Percentiles rank a stretch among this genome's conserved stretches.
phyloP scores from a whole-genome alignment of 177 flowering plant genomes.

The Tripterygium wilfordii region DNA sequence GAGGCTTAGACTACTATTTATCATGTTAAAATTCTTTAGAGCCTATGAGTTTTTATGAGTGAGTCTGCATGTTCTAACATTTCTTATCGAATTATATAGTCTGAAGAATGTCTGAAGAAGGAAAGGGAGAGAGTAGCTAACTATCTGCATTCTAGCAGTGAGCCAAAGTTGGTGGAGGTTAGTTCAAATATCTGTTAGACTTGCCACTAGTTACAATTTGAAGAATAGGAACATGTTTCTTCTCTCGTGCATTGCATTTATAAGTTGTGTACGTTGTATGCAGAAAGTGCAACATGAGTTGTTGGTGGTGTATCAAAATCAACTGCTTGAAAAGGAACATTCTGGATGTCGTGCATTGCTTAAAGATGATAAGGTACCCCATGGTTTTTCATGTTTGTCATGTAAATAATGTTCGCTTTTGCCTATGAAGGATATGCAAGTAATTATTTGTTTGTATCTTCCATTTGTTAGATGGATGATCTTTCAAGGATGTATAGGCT shows the following conservation, averaged over 20 bases:
- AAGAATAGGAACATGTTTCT: no score
- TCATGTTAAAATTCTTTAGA: neutral
- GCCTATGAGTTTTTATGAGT: no score
- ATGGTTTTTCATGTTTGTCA: neutral
- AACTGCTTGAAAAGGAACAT: slow-evolving; percentile 50
- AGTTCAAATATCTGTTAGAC: slow-evolving; percentile 1
- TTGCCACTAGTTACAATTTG: neutral
- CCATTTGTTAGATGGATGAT: slow-evolving; percentile 19
- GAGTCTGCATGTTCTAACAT: neutral
- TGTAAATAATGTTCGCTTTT: neutral
- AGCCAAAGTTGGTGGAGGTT: slow-evolving; percentile 49
- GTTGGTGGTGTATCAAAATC: slow-evolving; percentile 24
- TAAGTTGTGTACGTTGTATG: neutral
- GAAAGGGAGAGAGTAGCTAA: slow-evolving; percentile 53
- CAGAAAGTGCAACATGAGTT: slow-evolving; percentile 47
- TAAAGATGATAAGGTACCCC: slow-evolving; percentile 34
- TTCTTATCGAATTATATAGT: slow-evolving; percentile 19
- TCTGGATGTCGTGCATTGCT: slow-evolving; percentile 49
- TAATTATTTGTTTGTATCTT: slow-evolving; percentile 1
- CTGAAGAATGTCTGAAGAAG: slow-evolving; percentile 48
- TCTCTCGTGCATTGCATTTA: neutral
- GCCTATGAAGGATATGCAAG: neutral
- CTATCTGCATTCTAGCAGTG: slow-evolving; percentile 45
- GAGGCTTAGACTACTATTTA: neutral
- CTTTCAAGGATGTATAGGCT: slow-evolving; percentile 27